A percentile compares a stretch with the other conserved stretches of the same genome.
Conservation (phyloP, 208 protist species). For the Acanthamoeba sp. region DNA sequence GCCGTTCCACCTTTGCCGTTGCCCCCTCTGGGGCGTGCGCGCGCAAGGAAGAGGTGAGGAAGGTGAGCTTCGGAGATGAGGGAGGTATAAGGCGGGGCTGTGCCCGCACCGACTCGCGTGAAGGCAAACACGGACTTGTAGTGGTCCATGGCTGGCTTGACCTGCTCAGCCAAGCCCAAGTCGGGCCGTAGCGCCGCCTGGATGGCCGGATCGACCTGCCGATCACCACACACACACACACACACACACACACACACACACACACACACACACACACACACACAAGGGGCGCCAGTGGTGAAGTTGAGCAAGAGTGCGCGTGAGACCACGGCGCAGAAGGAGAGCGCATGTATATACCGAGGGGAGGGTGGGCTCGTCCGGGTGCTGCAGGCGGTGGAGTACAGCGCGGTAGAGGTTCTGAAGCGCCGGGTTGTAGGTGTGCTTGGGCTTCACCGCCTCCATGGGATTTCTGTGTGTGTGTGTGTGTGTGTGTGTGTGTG, state of each 20-base stretch:
- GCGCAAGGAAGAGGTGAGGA: not conserved
- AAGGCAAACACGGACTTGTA: not conserved
- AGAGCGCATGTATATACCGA: slow-evolving; percentile 75
- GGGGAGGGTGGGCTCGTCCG: slow-evolving; percentile 1
- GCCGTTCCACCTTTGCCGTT: not conserved
- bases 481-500: not conserved
- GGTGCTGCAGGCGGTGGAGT: slow-evolving; percentile 78
- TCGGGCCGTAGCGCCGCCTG: slow-evolving; percentile 6
- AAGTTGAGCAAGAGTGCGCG: not conserved
- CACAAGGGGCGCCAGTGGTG: no score
- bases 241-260: no score
- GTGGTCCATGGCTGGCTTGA: not conserved
- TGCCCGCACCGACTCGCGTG: not conserved
- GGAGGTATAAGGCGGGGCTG: no score
- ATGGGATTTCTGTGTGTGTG: slow-evolving; percentile 72
- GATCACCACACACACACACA: no score
- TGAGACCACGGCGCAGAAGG: slow-evolving; percentile 58
- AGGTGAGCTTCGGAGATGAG: no score
- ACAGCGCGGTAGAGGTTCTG: slow-evolving; percentile 93
- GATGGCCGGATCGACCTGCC: slow-evolving; percentile 7
- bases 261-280: no score
- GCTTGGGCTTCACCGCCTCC: slow-evolving; percentile 87
- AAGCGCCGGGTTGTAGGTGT: slow-evolving; percentile 93
- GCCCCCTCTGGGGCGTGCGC: not conserved
- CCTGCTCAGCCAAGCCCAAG: slow-evolving; percentile 75